A percentile compares a stretch with the other conserved stretches of the same genome.
Evolutionary conservation across 2,329 filamentous ascomycete species (phyloP).

Genomic region (Coniochaeta ligniaria): DNA sequence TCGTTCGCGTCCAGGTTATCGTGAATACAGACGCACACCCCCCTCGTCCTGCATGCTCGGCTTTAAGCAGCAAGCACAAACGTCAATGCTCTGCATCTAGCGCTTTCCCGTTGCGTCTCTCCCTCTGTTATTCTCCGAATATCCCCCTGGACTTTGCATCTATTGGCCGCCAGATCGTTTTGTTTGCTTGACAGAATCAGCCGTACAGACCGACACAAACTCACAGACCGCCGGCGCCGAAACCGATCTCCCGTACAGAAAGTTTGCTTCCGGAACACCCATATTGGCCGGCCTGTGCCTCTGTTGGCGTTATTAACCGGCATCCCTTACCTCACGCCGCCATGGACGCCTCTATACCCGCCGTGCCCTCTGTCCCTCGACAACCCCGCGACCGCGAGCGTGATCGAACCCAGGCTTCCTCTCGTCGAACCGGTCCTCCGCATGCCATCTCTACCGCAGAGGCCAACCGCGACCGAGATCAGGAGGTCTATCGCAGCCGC

Average conservation of each 20-base stretch:
- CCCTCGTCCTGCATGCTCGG: not conserved
- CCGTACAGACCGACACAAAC: not conserved
- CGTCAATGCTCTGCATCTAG: constrained; percentile 2
- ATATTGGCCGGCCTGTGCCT: not conserved
- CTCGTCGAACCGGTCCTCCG: constrained; percentile 9
- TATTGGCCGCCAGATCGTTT: not conserved
- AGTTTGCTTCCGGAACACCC: not conserved
- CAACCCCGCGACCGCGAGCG: constrained; percentile 13
- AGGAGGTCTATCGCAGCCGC: constrained; percentile 12
- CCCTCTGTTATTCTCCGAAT: not conserved
- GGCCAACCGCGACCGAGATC: constrained; percentile 12
- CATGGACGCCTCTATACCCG: constrained; percentile 15
- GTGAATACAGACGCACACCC: not conserved
- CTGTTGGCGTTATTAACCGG: constrained; percentile 1
- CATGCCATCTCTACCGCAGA: constrained; percentile 9
- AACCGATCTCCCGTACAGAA: not conserved
- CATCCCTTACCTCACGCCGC: constrained; percentile 6
- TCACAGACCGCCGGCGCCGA: constrained; percentile 1
- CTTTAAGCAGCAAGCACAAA: not conserved
- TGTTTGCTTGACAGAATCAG: not conserved
- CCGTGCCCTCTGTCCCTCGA: constrained; percentile 12
- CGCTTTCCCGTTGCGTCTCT: not conserved
- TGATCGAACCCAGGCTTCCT: constrained; percentile 4
- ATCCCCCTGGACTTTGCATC: not conserved
- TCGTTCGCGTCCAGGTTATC: not conserved